Percentiles rank a stretch among this genome's conserved stretches.
phyloP scores from a whole-genome alignment of 768 basidiomycete species.

The Leccinum rimulosum region DNA sequence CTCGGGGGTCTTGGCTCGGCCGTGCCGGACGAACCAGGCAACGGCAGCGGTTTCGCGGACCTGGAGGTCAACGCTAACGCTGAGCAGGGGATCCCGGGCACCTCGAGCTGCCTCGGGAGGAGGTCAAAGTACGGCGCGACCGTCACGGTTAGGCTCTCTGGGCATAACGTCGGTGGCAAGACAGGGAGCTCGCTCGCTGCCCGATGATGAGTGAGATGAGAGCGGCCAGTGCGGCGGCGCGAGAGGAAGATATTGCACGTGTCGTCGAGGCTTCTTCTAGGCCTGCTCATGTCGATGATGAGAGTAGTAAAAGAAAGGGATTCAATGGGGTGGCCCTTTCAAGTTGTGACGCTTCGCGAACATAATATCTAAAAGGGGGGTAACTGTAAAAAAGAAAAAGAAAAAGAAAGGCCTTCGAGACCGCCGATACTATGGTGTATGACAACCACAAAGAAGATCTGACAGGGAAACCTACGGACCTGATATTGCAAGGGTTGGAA shows the following conservation, averaged over 20 bases:
- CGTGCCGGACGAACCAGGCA: slow-evolving; percentile 25
- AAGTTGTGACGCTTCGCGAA: slow-evolving; percentile 7
- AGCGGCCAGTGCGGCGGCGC: slow-evolving; percentile 11
- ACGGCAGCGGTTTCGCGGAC: slow-evolving; percentile 20
- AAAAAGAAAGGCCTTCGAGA: slow-evolving; percentile 13
- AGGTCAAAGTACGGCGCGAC: slow-evolving; percentile 8
- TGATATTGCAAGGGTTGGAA: not conserved
- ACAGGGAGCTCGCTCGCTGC: slow-evolving; percentile 11
- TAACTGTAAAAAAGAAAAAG: slow-evolving; percentile 16
- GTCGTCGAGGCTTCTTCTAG: slow-evolving; percentile 31
- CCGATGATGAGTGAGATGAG: slow-evolving; percentile 8
- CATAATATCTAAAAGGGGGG: slow-evolving; percentile 12
- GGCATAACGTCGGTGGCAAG: slow-evolving; percentile 1
- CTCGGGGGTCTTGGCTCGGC: slow-evolving; percentile 16
- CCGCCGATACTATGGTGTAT: not conserved
- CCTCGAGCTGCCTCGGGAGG: slow-evolving; percentile 9
- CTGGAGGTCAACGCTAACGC: not conserved
- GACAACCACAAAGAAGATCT: slow-evolving; percentile 23
- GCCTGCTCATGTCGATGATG: slow-evolving; percentile 20
- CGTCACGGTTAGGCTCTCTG: slow-evolving; percentile 6
- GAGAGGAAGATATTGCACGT: slow-evolving; percentile 30
- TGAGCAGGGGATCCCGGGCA: not conserved
- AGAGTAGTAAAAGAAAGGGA: slow-evolving; percentile 16
- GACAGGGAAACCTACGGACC: slow-evolving; percentile 7
- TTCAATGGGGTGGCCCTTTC: slow-evolving; percentile 15